Evolutionary conservation across 805 yeast species (phyloP), one percentile per base, ranked within the genome.

Genomic region (Candida sakaeoensis): DNA sequence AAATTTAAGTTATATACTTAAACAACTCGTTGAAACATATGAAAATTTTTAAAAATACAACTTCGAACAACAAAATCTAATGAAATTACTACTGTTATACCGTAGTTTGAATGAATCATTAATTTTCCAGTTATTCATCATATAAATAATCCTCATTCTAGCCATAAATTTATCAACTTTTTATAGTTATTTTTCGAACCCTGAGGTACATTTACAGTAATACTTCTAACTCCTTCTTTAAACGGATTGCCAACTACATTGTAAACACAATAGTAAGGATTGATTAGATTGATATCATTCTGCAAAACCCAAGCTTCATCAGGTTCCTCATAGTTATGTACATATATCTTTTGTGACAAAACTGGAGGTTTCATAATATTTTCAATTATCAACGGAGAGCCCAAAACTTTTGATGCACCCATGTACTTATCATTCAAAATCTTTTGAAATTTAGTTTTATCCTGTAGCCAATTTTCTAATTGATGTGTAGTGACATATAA

Each of bases 401-500:
- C 15, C 8, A 22, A 37, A n/a, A 57, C 30, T 17, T 48, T 44
- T 8, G 37, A 36, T 21, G 24, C 6, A 21, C 24, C 24, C 15
- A 12, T 26, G 10, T 38, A 43, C 8, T 10, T 15, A 6, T 29
- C 13, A 6, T 19, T 18, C 18, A 38, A 30, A 12, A 35, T 30
- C 9, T 22, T 37, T 23, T 43, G 36, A 40, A 59, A 53, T 3
- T 37, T 49, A 12, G 47, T 39, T 16, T 49, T 40, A 8, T 23
- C 31, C 14, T 33, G 22, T 15, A 51, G 25, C 50, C 56, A 54
- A 31, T 60, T 61, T 35, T 63, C 64, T n/a, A 63, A 47, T 42
- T 65, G 70, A 42, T 61, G 65, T 3, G 60, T 46, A 4, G 70
- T 62, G 6, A 60, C 53, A 40, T 61, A 65, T 8, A 61, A 25